Base-by-base conservation (phyloP, 1,284 basidiomycete genomes). In the Exobasidium rhododendri region DNA sequence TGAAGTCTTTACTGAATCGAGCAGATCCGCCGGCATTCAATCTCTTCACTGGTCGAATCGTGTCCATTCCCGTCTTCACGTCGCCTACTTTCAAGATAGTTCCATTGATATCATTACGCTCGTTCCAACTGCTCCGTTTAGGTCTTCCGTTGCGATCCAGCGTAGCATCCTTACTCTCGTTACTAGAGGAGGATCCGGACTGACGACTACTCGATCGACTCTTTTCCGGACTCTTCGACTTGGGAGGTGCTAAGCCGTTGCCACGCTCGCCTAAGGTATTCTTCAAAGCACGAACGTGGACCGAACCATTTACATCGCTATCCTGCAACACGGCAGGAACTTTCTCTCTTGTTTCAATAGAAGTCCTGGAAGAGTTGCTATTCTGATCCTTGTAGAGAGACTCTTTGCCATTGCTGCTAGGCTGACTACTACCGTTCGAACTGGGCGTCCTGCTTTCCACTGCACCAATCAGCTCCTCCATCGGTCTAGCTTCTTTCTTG, bases 41-140 rank as follows among this genome's bases (percentile, higher is more conserved):
- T 74, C 91, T 91, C 83, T 94, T 94, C 66, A 94, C 88, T 0
- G 93, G 93, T 61, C 92, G 85, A 71, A 96, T 90, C 1, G 92
- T 94, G 70, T 90, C 90, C 51, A 90, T 83, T 1, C 83, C 82
- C 46, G 43, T 49, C 30, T 67, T 59, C 6, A 94, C 80, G 80
- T 94, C 91, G 4, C 87, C 91, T 68, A 87, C 87, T 35, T 84
- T 85, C 67, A 94, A 82, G 1, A 92, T 83, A 0, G 91, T 92
- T 2, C 92, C 92, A 46, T 86, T 81, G 59, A 77, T 78, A 32
- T 85, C 85, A 70, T 86, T 85, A 44, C 91, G 85, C 51, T 86
- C 87, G 55, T 78, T 79, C 68, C 71, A 75, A 61, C 74, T 78
- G 58, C 68, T 77, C 45, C 71, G 67, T 17, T 71, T 67, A 11